Base-by-base conservation (phyloP, 805 yeast genomes). In the Candida endomychidarum region DNA sequence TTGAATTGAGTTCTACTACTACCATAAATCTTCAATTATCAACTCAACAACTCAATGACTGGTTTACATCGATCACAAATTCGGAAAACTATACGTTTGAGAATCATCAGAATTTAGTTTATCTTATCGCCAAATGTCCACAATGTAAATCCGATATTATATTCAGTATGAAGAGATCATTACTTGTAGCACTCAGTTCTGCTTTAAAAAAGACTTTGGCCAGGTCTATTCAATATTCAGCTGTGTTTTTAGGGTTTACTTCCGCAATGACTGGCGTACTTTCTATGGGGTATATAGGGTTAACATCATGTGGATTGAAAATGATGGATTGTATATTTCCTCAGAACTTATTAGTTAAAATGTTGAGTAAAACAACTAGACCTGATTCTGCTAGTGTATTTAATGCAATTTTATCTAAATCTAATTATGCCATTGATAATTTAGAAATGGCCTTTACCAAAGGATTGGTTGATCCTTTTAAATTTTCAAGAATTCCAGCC, bases 191-290 rank as follows among this genome's bases (percentile, higher is more conserved):
- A 1, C 21, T 56, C n/a, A 46, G 48, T 12, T 35, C 53, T 5
- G 39, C 51, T 12, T 34, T 53, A 1, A 49, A 54, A 16, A 29
- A 49, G 2, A 34, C 51, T 5, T 17, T 62, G 3, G 39, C 53
- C 0, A 49, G 55, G 31, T 34, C 57, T 5, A 46, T 60, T 4
- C 65, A 61, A 42, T 60, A 56, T 45, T 56, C 67, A 7, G 59
- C 60, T 7, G 34, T 67, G 4, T 52, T 61, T 37, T 35, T 66
- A n/a, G 69, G 64, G 2, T 14, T 67, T n/a, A 51, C 70, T 2
- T 63, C 71, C 3, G 72, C 72, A 2, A 54, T 60, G 7, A 61
- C 73, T 2, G 74, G 74, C 2, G 49, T 67, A 1, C 49, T 65
- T 5, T 60, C 70, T 8, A 56, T 65, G 61, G 68, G 70, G 0